These are phyloP conservation scores for Microascus cirrosus DNA, from an alignment of 2,329 filamentous ascomycete species.

Conservation along the genomic window DNA sequence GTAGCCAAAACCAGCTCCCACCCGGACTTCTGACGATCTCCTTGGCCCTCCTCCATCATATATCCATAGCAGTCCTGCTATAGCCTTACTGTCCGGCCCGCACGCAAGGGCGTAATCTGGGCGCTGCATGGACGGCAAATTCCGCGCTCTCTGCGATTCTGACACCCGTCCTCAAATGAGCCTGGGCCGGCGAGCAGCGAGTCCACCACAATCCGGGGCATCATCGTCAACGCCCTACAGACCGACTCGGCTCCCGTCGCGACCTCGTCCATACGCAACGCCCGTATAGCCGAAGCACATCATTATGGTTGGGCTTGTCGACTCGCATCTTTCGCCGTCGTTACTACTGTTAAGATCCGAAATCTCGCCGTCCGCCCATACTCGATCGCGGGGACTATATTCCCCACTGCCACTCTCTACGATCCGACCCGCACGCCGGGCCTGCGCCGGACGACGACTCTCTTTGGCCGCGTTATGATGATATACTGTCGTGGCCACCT, in stretches of 20 bases:
- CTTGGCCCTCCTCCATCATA: not conserved
- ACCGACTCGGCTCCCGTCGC: not conserved
- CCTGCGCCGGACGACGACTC: conserved; percentile 1
- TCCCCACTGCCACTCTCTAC: not conserved
- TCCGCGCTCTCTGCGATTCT: not conserved
- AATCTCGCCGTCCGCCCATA: not conserved
- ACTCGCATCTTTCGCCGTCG: not conserved
- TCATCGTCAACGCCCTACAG: not conserved
- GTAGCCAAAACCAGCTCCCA: not conserved
- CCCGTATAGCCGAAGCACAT: not conserved
- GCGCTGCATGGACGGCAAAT: not conserved
- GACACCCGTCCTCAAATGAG: not conserved
- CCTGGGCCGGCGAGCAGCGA: not conserved
- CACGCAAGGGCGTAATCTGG: not conserved
- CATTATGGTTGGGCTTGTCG: not conserved
- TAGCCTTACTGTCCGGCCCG: not conserved
- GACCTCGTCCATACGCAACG: not conserved
- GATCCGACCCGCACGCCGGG: not conserved
- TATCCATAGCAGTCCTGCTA: not conserved
- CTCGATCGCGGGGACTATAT: not conserved
- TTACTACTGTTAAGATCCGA: not conserved
- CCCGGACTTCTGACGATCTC: not conserved
- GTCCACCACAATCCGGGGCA: not conserved
- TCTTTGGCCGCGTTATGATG: not conserved
- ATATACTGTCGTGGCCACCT: not conserved